These are phyloP conservation scores for Salix suchowensis DNA, from an alignment of 345 rosid species.

Conservation along the genomic window DNA sequence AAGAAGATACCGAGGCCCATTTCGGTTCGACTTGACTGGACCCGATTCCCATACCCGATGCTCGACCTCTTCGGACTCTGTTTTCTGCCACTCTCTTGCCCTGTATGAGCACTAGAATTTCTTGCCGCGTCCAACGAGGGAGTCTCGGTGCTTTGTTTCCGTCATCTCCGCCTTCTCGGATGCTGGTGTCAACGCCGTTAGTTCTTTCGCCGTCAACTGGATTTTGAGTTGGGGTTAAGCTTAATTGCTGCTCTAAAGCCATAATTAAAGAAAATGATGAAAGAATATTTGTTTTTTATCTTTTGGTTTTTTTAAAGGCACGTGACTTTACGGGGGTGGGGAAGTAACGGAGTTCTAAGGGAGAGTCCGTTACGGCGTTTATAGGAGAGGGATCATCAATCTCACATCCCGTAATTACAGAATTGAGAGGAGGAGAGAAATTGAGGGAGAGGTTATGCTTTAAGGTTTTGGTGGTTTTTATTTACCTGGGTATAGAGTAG, in stretches of 20 bases:
- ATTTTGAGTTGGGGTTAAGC: conserved; percentile 1
- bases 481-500: conserved; percentile 7
- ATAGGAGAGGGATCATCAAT: conserved; percentile 11
- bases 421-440: conserved; percentile 5
- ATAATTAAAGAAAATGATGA: conserved; percentile 6
- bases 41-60: conserved; percentile 61
- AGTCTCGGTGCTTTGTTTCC: conserved; percentile 62
- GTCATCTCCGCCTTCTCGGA: conserved; percentile 55
- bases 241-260: conserved; percentile 19
- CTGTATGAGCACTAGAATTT: conserved; percentile 86
- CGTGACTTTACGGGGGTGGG: conserved; percentile 31
- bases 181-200: conserved; percentile 36
- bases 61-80: conserved; percentile 70
- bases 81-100: conserved; percentile 94
- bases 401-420: not conserved
- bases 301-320: conserved; percentile 18
- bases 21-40: conserved; percentile 77
- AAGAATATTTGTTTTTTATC: not conserved
- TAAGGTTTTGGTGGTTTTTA: conserved; percentile 4
- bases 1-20: conserved; percentile 91
- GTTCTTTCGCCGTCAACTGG: conserved; percentile 34
- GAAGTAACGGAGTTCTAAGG: conserved; percentile 45
- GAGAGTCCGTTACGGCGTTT: conserved; percentile 49
- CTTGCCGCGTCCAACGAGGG: conserved; percentile 98
- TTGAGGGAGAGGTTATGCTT: conserved; percentile 6